These are phyloP conservation scores for Pythium utonaiense DNA, from an alignment of 352 stramenopile species.

Conservation along the genomic window DNA sequence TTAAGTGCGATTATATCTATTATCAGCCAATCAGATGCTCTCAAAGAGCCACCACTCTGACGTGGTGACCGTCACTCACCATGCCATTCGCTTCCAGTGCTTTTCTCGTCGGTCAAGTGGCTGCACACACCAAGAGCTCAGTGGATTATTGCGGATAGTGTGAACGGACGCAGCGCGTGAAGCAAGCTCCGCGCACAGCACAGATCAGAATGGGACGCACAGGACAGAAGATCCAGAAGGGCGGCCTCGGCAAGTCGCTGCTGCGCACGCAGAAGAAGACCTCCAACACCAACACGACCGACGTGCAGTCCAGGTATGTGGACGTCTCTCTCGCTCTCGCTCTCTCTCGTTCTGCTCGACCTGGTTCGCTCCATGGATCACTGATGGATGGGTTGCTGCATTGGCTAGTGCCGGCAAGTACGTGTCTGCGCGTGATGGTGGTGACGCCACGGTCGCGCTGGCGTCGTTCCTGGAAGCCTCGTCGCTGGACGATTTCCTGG, in stretches of 20 bases:
- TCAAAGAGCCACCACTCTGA: not conserved
- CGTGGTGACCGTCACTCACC: conserved; percentile 17
- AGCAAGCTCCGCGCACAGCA: not conserved
- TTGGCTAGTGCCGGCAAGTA: conserved; percentile 65
- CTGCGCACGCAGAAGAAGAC: conserved; percentile 75
- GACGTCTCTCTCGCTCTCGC: no score
- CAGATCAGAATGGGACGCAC: conserved; percentile 57
- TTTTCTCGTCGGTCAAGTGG: conserved; percentile 18
- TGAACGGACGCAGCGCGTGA: not conserved
- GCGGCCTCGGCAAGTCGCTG: conserved; percentile 68
- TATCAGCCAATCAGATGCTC: not conserved
- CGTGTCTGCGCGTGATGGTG: conserved; percentile 77
- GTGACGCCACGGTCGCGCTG: conserved; percentile 74
- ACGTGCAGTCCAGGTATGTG: conserved; percentile 68
- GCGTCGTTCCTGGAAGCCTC: conserved; percentile 85
- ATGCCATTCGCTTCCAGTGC: conserved; percentile 27
- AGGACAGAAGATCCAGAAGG: conserved; percentile 69
- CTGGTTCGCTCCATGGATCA: no score
- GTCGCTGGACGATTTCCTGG: conserved; percentile 91
- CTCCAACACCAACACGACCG: conserved; percentile 57
- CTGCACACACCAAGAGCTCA: conserved; percentile 5
- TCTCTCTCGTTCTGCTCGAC: no score
- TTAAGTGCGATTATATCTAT: conserved; percentile 7
- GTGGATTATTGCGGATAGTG: no score
- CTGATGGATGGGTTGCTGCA: not conserved